A percentile compares a stretch with the other conserved stretches of the same genome.
Evolutionary conservation across 306 rosid species (phyloP).

Genomic region (Pueraria montana): DNA sequence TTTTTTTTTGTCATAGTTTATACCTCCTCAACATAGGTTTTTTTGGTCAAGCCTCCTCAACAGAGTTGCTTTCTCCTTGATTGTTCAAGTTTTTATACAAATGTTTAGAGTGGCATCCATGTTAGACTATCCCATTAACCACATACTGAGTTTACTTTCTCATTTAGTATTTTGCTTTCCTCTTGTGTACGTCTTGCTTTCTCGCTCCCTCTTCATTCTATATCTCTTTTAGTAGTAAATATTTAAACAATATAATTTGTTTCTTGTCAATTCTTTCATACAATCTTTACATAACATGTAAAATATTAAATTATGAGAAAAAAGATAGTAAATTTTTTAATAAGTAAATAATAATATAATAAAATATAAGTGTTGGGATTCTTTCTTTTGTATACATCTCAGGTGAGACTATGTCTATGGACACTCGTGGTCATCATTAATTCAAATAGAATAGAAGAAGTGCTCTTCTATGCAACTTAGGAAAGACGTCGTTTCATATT

Average conservation of each 20-base stretch:
- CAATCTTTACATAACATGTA: neutral
- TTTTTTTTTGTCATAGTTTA: neutral
- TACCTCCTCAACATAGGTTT: neutral
- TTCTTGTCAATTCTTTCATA: neutral
- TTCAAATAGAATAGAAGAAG: no score
- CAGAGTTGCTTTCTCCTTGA: neutral
- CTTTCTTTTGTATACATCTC: no score
- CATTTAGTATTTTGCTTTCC: neutral
- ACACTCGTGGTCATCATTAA: neutral
- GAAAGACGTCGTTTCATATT: no score
- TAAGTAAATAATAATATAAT: no score
- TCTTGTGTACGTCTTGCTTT: neutral
- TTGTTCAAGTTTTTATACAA: neutral
- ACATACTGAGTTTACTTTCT: neutral
- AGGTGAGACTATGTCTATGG: no score
- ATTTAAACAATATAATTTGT: no score
- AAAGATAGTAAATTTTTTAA: no score
- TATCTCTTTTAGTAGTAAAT: neutral
- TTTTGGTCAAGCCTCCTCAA: no score
- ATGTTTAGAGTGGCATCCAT: constrained; percentile 25
- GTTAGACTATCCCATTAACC: constrained; percentile 3
- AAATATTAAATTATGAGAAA: no score
- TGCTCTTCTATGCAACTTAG: no score
- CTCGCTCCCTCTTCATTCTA: neutral
- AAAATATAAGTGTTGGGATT: no score